phyloP scores from a whole-genome alignment of 75 land plant genomes.

The Cryptomeria japonica region DNA sequence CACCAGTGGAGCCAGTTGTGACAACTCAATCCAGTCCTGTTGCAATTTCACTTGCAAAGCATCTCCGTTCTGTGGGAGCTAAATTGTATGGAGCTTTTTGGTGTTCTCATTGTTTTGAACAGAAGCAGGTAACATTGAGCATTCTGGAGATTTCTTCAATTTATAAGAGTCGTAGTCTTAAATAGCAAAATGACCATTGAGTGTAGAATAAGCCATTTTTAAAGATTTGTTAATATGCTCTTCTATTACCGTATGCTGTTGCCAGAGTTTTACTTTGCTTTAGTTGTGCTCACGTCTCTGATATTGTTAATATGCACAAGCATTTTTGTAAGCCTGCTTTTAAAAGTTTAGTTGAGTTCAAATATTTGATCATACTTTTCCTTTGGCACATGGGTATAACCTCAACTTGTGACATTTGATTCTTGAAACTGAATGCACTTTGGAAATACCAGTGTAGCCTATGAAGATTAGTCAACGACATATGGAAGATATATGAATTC shows the following conservation, averaged over 20 bases:
- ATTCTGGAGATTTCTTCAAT: background rate
- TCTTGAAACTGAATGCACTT: background rate
- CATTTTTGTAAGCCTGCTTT: background rate
- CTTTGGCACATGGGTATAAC: background rate
- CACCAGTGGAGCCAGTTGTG: slow-evolving; percentile 63
- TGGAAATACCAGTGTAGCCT: background rate
- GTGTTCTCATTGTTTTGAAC: slow-evolving; percentile 95
- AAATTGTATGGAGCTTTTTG: slow-evolving; percentile 98
- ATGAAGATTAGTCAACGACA: background rate
- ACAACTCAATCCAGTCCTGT: slow-evolving; percentile 64
- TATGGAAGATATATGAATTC: background rate
- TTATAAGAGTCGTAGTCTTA: background rate
- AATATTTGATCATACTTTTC: background rate
- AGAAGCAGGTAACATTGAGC: slow-evolving; percentile 71
- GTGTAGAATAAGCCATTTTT: background rate
- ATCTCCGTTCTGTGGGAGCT: slow-evolving; percentile 77
- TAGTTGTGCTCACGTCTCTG: background rate
- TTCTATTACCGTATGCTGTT: background rate
- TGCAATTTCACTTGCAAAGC: slow-evolving; percentile 76
- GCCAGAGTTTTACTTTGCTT: background rate
- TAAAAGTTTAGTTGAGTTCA: background rate
- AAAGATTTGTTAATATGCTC: background rate
- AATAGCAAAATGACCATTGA: background rate
- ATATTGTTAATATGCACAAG: background rate
- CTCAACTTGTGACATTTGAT: background rate